Evolutionary conservation across 2,329 filamentous ascomycete genomes (phyloP).

Genomic region (Alternaria consortialis): DNA sequence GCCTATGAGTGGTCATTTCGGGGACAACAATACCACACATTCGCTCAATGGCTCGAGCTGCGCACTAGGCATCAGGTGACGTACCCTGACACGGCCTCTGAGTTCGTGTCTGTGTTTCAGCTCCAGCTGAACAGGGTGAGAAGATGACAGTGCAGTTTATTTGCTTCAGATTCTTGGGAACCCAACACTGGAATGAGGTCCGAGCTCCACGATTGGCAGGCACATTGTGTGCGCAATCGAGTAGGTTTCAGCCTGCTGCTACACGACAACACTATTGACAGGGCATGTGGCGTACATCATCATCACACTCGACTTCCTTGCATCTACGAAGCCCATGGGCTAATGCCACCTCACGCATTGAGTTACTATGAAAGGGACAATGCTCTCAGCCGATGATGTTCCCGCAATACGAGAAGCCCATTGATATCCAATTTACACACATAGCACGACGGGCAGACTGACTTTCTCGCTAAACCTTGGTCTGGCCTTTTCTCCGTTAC

Average conservation of each 20-base stretch:
- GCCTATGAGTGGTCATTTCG: background rate
- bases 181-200: background rate
- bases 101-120: background rate
- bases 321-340: background rate
- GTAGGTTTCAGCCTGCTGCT: conserved; percentile 1
- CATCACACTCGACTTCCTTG: background rate
- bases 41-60: conserved; percentile 1
- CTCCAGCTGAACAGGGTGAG: background rate
- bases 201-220: conserved; percentile 4
- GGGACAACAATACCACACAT: background rate
- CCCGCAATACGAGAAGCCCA: background rate
- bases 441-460: background rate
- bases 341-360: background rate
- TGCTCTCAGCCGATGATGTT: background rate
- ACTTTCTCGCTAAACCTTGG: background rate
- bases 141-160: background rate
- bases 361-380: background rate
- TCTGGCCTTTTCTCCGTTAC: background rate
- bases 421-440: background rate
- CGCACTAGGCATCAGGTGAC: background rate
- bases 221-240: background rate
- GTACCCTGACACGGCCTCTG: background rate
- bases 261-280: background rate
- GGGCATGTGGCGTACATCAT: background rate
- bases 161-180: background rate